phyloP scores from a whole-genome alignment of 1,284 basidiomycete genomes.

The Apiotrichum siamense region DNA sequence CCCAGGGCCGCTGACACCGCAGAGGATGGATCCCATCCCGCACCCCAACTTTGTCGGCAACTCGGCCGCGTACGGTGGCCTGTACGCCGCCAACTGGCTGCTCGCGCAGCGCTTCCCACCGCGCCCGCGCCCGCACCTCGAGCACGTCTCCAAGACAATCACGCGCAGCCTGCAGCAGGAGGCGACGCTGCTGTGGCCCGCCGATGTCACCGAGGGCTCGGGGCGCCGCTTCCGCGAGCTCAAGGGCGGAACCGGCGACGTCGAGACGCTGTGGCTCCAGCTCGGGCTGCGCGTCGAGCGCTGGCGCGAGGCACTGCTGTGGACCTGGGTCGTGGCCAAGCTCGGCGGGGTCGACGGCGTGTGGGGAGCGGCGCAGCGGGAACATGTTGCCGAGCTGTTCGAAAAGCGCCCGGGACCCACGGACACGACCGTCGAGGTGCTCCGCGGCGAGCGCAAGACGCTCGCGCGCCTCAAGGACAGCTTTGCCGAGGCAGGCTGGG shows the following conservation, averaged over 20 bases:
- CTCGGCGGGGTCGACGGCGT: conserved; percentile 25
- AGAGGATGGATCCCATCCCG: background rate
- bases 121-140: conserved; percentile 37
- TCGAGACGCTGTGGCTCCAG: conserved; percentile 42
- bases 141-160: conserved; percentile 41
- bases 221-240: conserved; percentile 38
- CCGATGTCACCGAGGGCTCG: conserved; percentile 27
- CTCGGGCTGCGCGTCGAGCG: conserved; percentile 37
- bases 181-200: conserved; percentile 39
- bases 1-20: background rate
- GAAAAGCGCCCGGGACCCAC: conserved; percentile 20
- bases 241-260: conserved; percentile 30
- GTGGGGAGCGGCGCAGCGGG: conserved; percentile 28
- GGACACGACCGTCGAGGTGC: conserved; percentile 35
- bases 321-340: conserved; percentile 41
- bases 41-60: conserved; percentile 22
- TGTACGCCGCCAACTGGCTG: conserved; percentile 41
- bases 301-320: conserved; percentile 45
- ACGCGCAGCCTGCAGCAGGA: conserved; percentile 40
- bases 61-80: conserved; percentile 36
- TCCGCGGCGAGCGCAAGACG: conserved; percentile 35
- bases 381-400: conserved; percentile 29
- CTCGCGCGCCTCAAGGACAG: conserved; percentile 16
- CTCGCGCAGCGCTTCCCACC: conserved; percentile 40
- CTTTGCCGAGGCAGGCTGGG: conserved; percentile 35